Conservation (phyloP, 2,329 filamentous ascomycete species). For the Colletotrichum sp. region DNA sequence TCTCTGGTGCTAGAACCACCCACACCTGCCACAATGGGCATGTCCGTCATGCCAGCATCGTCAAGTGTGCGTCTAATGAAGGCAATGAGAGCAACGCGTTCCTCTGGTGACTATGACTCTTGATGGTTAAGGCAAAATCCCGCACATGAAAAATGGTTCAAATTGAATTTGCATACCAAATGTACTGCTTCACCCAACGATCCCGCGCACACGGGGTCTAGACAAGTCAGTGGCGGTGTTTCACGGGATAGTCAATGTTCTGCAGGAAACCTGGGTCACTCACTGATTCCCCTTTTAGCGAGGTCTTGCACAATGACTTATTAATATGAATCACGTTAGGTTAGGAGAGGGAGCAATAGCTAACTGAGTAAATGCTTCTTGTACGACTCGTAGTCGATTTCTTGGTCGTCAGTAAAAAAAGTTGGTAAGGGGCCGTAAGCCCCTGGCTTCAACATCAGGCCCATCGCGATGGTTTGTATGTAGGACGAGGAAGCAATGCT, state of each 20-base stretch:
- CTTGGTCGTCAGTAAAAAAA: neutral
- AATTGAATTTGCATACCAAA: neutral
- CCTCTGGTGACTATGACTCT: neutral
- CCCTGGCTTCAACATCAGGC: neutral
- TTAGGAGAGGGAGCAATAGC: neutral
- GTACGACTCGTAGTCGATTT: neutral
- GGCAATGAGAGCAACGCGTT: neutral
- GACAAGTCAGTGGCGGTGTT: neutral
- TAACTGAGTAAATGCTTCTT: neutral
- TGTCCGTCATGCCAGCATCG: neutral
- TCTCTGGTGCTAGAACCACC: neutral
- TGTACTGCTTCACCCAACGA: neutral
- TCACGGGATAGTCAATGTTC: neutral
- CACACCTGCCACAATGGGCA: neutral
- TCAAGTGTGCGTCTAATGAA: neutral
- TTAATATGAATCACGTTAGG: neutral
- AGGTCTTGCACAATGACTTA: neutral
- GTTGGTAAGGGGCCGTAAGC: neutral
- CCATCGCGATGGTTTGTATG: neutral
- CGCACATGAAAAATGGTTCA: neutral
- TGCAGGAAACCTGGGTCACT: neutral
- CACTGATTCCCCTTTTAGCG: neutral
- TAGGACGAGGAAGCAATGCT: neutral
- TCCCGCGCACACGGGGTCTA: neutral
- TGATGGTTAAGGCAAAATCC: neutral